Evolutionary conservation across 1,284 basidiomycete species (phyloP), one percentile per base, ranked within the genome.

Genomic region (Sparassis latifolia): DNA sequence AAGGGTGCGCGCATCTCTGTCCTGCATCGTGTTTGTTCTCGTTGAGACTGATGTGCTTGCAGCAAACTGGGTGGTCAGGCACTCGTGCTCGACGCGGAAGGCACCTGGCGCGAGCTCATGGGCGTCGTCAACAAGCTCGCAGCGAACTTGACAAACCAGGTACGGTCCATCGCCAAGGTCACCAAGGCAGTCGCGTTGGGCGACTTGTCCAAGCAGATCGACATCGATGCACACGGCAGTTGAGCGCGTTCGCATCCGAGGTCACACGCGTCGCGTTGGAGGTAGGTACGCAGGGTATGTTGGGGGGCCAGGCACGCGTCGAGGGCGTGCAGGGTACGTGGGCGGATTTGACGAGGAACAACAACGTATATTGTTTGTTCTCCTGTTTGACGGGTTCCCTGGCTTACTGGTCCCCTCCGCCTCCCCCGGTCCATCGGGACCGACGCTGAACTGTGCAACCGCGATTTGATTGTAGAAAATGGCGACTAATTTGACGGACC

Each of bases 141-240:
- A 27, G 40, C 40, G 5, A 42, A 93, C 61, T 67, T 93, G 59
- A 93, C 90, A 42, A 87, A 87, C 49, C 90, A 93, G 76, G 90
- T 92, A 49, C 85, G 89, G 35, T 86, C 84, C 6, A 90, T 91
- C 58, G 86, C 88, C 0, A 72, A 82, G 57, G 88, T 85, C 27
- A 89, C 81, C 31, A 94, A 92, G 50, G 91, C 91, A n/a, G 91
- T 94, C 44, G 90, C 35, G 35, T 12, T 37, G 35, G 35, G 35
- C 7, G 35, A 37, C 35, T 37, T 37, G 35, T 37, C 35, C 12
- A 37, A 37, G 12, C 35, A 7, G 7, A 37, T 37, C 35, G 35
- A 37, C 7, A 1, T 37, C 35, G 35, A 37, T 37, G 35, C 1
- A 1, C 35, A 12, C 7, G 35, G 35, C 35, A 37, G 35, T 12